Evolutionary conservation across 2,329 filamentous ascomycete species (phyloP).

Genomic region (Botryotinia globosa): DNA sequence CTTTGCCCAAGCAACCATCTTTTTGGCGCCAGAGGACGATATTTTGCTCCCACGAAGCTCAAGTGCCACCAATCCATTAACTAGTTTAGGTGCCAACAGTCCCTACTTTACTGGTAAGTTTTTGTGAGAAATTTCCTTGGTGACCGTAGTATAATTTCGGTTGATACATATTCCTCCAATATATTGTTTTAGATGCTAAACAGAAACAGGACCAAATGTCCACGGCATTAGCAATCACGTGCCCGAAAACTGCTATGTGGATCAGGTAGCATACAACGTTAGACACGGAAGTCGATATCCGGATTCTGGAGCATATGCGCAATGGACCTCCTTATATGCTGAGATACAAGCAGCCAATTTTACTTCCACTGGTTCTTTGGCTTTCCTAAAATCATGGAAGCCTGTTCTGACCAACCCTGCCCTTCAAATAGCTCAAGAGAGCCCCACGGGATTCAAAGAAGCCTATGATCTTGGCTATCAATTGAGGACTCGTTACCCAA

Average conservation of each 20-base stretch:
- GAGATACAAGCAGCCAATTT: constrained; percentile 55
- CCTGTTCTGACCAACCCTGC: constrained; percentile 54
- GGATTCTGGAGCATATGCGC: constrained; percentile 56
- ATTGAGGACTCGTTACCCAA: constrained; percentile 46
- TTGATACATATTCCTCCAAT: not conserved
- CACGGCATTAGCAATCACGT: constrained; percentile 52
- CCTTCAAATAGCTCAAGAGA: constrained; percentile 57
- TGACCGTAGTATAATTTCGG: not conserved
- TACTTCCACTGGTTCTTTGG: constrained; percentile 50
- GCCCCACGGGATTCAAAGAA: constrained; percentile 62
- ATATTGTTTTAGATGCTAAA: not conserved
- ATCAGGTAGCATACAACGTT: constrained; percentile 58
- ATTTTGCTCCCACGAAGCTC: constrained; percentile 1
- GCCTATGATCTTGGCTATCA: constrained; percentile 54
- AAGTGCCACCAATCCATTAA: not conserved
- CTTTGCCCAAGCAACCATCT: not conserved
- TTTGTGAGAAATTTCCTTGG: not conserved
- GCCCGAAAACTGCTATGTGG: constrained; percentile 56
- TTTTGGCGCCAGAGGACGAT: constrained; percentile 7
- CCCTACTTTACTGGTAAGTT: constrained; percentile 12
- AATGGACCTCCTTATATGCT: constrained; percentile 44
- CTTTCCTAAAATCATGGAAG: constrained; percentile 58
- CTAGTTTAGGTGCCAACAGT: constrained; percentile 9
- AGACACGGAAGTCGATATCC: constrained; percentile 64
- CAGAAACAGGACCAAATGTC: constrained; percentile 42